Evolutionary conservation across 305 asterid genomes (phyloP).

Genomic region (Fraxinus platypoda): DNA sequence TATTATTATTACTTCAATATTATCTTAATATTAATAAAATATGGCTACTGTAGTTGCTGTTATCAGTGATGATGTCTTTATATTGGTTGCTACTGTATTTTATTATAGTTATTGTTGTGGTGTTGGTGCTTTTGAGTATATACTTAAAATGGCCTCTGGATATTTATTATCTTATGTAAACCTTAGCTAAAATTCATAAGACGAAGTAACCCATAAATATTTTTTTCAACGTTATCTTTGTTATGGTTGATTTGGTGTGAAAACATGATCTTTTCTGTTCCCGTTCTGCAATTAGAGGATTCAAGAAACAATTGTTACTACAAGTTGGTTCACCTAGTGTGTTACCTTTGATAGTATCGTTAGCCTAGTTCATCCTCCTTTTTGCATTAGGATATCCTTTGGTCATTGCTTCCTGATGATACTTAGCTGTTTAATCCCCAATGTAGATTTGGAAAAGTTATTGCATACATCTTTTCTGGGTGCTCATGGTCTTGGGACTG

Average conservation of each 20-base stretch:
- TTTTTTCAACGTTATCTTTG: not conserved
- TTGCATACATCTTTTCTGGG: not conserved
- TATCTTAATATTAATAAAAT: not conserved
- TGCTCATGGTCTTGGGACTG: not conserved
- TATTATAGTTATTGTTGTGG: not conserved
- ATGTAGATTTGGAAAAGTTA: not conserved
- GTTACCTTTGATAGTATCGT: not conserved
- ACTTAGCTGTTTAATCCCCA: not conserved
- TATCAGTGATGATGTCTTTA: not conserved
- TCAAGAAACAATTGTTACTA: not conserved
- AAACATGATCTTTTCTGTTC: not conserved
- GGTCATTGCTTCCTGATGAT: not conserved
- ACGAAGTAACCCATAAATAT: not conserved
- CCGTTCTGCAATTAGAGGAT: not conserved
- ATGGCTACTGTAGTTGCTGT: not conserved
- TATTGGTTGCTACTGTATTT: not conserved
- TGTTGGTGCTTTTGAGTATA: not conserved
- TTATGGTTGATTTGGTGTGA: not conserved
- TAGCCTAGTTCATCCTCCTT: not conserved
- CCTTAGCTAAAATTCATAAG: not conserved
- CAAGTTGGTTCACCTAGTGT: not conserved
- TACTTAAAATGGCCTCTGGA: constrained; percentile 4
- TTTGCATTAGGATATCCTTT: not conserved
- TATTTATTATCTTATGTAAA: not conserved
- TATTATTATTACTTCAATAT: not conserved